A percentile compares a stretch with the other conserved stretches of the same genome.
phyloP scores from a whole-genome alignment of 1,139 yeast genomes.

The Yamadazyma diddensiae region DNA sequence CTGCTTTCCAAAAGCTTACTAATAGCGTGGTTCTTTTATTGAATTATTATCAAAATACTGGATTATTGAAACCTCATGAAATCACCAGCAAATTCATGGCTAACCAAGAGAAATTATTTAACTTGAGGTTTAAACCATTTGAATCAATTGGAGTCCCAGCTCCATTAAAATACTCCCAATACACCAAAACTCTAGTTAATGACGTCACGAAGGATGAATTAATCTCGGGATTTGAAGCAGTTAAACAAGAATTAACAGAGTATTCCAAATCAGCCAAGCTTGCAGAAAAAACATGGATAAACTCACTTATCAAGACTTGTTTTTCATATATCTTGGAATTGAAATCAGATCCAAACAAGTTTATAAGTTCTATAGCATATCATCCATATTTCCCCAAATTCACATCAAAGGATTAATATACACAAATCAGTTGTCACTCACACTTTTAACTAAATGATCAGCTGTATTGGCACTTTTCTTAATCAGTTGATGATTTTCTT shows the following conservation, averaged over 20 bases:
- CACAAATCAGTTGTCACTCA: no score
- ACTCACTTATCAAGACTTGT: conserved; percentile 26
- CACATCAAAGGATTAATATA: conserved; percentile 9
- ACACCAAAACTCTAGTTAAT: conserved; percentile 13
- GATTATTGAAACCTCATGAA: conserved; percentile 26
- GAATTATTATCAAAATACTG: conserved; percentile 22
- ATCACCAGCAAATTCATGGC: conserved; percentile 32
- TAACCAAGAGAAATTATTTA: conserved; percentile 51
- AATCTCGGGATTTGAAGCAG: conserved; percentile 16
- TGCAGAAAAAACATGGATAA: conserved; percentile 19
- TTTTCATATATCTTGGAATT: conserved; percentile 20
- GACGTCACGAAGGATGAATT: conserved; percentile 12
- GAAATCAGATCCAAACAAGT: conserved; percentile 13
- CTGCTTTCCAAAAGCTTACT: conserved; percentile 34
- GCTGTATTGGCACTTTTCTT: conserved; percentile 3
- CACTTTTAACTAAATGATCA: conserved; percentile 9
- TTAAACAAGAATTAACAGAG: conserved; percentile 12
- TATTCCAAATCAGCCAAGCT: conserved; percentile 12
- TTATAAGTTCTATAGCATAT: conserved; percentile 24
- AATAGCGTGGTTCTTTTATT: conserved; percentile 22
- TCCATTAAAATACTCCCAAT: conserved; percentile 47
- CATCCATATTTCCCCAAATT: conserved; percentile 42
- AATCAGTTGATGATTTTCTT: conserved; percentile 11
- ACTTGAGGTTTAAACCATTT: conserved; percentile 77
- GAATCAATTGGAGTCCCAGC: conserved; percentile 80